Evolutionary conservation across 495 filamentous ascomycete species (phyloP), one percentile per base, ranked within the genome.

Genomic region (Daldinia bambusicola): DNA sequence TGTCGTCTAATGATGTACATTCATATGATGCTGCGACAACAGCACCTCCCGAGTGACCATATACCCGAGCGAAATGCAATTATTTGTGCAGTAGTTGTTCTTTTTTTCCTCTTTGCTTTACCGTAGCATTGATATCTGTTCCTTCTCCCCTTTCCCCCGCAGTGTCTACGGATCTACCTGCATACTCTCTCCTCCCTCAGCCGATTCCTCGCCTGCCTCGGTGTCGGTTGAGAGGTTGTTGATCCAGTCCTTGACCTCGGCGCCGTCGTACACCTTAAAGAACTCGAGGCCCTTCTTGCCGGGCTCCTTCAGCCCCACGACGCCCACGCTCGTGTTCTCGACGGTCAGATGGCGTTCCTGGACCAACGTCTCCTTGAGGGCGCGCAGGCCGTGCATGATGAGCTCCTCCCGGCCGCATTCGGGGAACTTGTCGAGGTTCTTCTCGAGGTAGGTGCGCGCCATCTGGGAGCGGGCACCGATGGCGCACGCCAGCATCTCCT

Each of bases 291-390:
- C 87, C 74, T 77, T 74, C 73, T 79, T 77, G 4, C 84, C 88
- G 57, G 88, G 87, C 37, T 82, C 83, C 59, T 85, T 78, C 26
- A 91, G 67, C 16, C 94, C 94, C 20, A 93, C 90, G 55, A 97
- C 89, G 55, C 91, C 93, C 43, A 98, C 87, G 70, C 93, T 97
- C 55, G 94, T 95, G 81, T 99, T 98, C 73, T 97, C 95, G 41
- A 97, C 88, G 60, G 93, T 98, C 78, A 98, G 83, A 87, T 97
- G 94, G 84, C 97, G 97, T 80, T 98, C 95, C 88, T 98, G 95
- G 66, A 91, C 90, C 77, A 98, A 83, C 61, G 91, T 96, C 86
- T 98, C 95, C 88, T 96, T 97, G 77, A 99, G 83, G 59, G 95
- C 95, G 77, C 85, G 87, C 78, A 99, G 81, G 31, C 94, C 96